A percentile compares a stretch with the other conserved stretches of the same genome.
Conservation (phyloP, 768 basidiomycete genomes). For the Butyriboletus loyo region DNA sequence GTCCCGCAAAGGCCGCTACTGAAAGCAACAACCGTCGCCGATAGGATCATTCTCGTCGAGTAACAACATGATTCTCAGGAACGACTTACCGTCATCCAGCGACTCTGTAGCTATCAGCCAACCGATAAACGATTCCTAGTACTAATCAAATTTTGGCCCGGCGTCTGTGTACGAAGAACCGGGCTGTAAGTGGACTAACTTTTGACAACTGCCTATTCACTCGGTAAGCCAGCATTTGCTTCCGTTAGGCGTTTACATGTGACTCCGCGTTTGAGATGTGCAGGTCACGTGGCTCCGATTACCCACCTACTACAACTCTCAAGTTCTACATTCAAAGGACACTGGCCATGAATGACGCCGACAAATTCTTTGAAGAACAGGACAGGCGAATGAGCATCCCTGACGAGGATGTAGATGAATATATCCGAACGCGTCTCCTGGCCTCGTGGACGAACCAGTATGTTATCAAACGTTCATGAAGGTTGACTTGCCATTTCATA, state of each 20-base stretch:
- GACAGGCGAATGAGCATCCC: constrained; percentile 51
- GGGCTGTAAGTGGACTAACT: not conserved
- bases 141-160: not conserved
- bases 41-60: not conserved
- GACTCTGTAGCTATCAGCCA: not conserved
- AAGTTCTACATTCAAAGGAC: not conserved
- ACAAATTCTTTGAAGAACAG: constrained; percentile 54
- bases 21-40: not conserved
- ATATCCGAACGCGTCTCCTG: constrained; percentile 34
- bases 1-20: constrained; percentile 11
- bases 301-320: not conserved
- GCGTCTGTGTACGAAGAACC: not conserved
- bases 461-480: not conserved
- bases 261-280: constrained; percentile 2
- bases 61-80: constrained; percentile 17
- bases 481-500: constrained; percentile 1
- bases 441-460: constrained; percentile 16
- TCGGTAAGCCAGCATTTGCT: not conserved
- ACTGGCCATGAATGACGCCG: constrained; percentile 32
- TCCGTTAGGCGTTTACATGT: too few species aligned
- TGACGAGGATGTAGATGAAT: constrained; percentile 51
- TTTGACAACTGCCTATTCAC: too few species aligned
- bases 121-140: not conserved
- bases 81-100: constrained; percentile 4
- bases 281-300: constrained; percentile 12